Base-by-base conservation (phyloP, 495 filamentous ascomycete genomes). In the Penicillium antarcticum region DNA sequence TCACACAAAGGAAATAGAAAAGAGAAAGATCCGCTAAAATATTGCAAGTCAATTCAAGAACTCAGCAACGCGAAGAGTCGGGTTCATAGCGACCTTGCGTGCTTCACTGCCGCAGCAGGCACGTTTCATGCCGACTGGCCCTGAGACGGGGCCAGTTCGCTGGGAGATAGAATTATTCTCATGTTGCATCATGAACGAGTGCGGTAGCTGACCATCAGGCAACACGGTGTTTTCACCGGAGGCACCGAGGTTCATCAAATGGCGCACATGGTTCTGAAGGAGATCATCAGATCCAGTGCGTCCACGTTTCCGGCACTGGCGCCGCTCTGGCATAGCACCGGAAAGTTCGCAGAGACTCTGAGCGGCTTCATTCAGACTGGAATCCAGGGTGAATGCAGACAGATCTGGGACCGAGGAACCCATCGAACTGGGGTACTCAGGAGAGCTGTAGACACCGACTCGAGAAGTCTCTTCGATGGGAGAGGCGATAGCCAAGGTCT, bases 261-360 rank as follows among this genome's bases (percentile, higher is more conserved):
- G 78, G 49, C 88, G 87, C 36, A 94, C 87, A 52, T 89, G 84
- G 42, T 84, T 82, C 65, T 94, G 89, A 13, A 92, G 73, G 21
- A 76, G 63, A 52, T 91, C 87, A 46, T 86, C 80, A 14, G 87
- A 89, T 18, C 77, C 68, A 4, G 87, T 79, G 33, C 88, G 80
- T 57, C 81, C 83, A 43, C 89, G 86, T 68, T 95, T 95, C 61
- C 68, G 73, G 55, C 63, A 67, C 65, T 70, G 64, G 9, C 62
- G 57, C 23, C 53, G 57, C 56, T 67, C 60, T 18, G 65, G 55
- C 36, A 62, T 55, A 51, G 77, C 48, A 68, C 80, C 63, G 14
- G 73, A 74, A 26, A 91, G 72, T 53, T 88, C 81, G 57, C 84
- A 87, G 9, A 89, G 75, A 59, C 80, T 83, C 55, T 80, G 78